Base-by-base conservation (phyloP, 306 rosid genomes). In the Vigna nakashimae region DNA sequence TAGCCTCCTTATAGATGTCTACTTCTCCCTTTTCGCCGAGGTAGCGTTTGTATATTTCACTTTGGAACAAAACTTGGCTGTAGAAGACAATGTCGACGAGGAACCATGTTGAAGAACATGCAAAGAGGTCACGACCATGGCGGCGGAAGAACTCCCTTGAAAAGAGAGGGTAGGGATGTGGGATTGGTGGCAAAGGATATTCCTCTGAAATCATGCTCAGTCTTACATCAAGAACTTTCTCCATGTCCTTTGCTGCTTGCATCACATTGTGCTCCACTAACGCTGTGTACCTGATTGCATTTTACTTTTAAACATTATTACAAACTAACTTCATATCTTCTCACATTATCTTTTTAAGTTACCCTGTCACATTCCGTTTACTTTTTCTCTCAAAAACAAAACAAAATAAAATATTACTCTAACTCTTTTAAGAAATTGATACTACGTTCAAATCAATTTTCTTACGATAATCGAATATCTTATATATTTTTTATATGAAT, bases 221-320 rank as follows among this genome's bases (percentile, higher is more conserved):
- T 1, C 91, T 14, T 0, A 92, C 82, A 5, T 84, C 91, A 63
- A 92, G 69, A n/a, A 92, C 92, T 75, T 83, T 87, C 82, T 87
- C 87, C 97, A 92, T 90, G 80, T 92, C 93, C 82, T 71, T 87
- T 1, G 89, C 89, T 15, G 97, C 97, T 84, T 89, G 96, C 48
- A 28, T 13, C 77, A 90, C 89, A 79, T 92, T 87, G 43, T 81
- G 81, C 73, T 87, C 92, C 20, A 92, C 97, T 69, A 92, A 52
- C 6, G 96, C 93, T 67, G 97, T 92, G n/a, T 92, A 92, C 72
- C 97, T 92, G 80, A 7, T 16, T 30, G 0, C 48, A 65, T 40
- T 14, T 32, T 32, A 32, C 36, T 32, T 32, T 4, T 4, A 32
- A 32, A 4, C 36, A 32, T 32, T 2, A 28, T 28, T 28, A 28